A percentile compares a stretch with the other conserved stretches of the same genome.
Conservation (phyloP, 495 filamentous ascomycete genomes). For the Rhypophila decipiens region DNA sequence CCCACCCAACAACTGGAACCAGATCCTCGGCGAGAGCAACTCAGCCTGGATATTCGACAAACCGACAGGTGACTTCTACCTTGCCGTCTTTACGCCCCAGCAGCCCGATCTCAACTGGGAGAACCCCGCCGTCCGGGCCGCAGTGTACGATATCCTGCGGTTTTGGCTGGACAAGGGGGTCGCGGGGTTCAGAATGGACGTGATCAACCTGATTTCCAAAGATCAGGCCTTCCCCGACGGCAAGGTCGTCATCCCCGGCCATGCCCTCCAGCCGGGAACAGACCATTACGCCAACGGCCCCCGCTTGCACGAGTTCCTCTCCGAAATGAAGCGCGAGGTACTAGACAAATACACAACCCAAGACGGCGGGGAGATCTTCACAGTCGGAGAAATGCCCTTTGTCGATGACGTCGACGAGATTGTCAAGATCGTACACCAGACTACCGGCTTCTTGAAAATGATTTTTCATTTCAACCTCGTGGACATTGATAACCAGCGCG, state of each 20-base stretch:
- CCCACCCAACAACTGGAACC: constrained; percentile 64
- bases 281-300: not conserved
- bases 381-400: constrained; percentile 61
- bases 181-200: constrained; percentile 65
- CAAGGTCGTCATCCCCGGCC: constrained; percentile 42
- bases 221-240: constrained; percentile 54
- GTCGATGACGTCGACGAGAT: constrained; percentile 48
- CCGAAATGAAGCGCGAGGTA: constrained; percentile 48
- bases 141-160: constrained; percentile 57
- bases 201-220: constrained; percentile 65
- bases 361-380: constrained; percentile 57
- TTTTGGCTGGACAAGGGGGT: constrained; percentile 68
- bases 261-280: constrained; percentile 57
- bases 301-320: constrained; percentile 51
- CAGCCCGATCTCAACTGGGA: constrained; percentile 79
- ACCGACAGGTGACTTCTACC: constrained; percentile 59
- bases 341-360: constrained; percentile 23
- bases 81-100: constrained; percentile 58
- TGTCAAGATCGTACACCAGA: constrained; percentile 46
- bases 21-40: constrained; percentile 54
- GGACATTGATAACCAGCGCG: constrained; percentile 21
- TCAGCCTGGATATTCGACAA: constrained; percentile 66
- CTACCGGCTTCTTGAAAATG: constrained; percentile 42
- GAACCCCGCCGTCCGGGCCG: constrained; percentile 50
- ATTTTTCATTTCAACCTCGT: not conserved